Percentiles rank a stretch among this genome's conserved stretches.
Evolutionary conservation across 768 basidiomycete genomes (phyloP).

Genomic region (Termitomyces sp.): DNA sequence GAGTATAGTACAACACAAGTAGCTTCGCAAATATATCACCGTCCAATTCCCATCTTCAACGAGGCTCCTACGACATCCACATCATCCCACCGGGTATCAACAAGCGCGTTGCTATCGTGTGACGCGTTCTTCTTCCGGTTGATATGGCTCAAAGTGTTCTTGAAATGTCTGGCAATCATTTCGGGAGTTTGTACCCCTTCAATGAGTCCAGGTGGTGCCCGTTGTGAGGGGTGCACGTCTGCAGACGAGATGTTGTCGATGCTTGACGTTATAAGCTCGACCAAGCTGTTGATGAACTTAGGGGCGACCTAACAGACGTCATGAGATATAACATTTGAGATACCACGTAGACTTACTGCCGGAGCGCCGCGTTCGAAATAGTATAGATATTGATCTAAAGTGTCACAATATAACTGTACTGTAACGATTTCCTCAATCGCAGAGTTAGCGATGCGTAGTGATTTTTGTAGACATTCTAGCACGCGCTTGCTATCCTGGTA

Average conservation of each 20-base stretch:
- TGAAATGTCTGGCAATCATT: constrained; percentile 91
- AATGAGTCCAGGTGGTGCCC: constrained; percentile 82
- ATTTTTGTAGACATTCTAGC: constrained; percentile 95
- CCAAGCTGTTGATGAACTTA: constrained; percentile 94
- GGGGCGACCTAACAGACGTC: constrained; percentile 63
- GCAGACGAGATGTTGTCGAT: constrained; percentile 88
- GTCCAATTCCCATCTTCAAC: constrained; percentile 81
- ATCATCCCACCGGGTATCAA: constrained; percentile 68
- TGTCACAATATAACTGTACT: constrained; percentile 93
- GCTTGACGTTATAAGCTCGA: constrained; percentile 91
- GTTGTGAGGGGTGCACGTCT: constrained; percentile 83
- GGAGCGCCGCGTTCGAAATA: constrained; percentile 93
- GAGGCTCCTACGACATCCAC: constrained; percentile 86
- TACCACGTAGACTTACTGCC: constrained; percentile 54
- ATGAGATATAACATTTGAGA: not conserved
- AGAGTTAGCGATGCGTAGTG: constrained; percentile 91
- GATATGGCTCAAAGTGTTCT: constrained; percentile 83
- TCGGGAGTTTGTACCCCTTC: constrained; percentile 92
- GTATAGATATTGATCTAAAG: constrained; percentile 92
- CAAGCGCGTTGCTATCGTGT: constrained; percentile 30
- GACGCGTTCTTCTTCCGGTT: constrained; percentile 61
- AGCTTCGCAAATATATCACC: constrained; percentile 26
- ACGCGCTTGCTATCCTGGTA: constrained; percentile 97
- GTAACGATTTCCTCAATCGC: constrained; percentile 97
- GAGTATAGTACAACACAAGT: constrained; percentile 4